phyloP scores from a whole-genome alignment of 1,284 basidiomycete genomes.

The Melampsora americana region DNA sequence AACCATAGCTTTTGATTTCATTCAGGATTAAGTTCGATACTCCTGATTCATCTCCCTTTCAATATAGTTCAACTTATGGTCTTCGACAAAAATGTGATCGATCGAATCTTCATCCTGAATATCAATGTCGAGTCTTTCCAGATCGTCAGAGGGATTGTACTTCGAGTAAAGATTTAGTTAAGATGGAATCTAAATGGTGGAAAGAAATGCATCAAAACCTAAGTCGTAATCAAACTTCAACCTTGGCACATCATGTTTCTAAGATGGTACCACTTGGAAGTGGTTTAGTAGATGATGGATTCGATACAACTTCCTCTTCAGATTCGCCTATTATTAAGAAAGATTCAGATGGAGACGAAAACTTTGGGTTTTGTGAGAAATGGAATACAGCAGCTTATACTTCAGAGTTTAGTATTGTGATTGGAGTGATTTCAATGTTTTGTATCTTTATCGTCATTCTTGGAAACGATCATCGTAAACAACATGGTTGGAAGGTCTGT shows the following conservation, averaged over 20 bases:
- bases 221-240: too few relatives aligned
- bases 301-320: not conserved
- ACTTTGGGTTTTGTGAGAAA: slow-evolving; percentile 40
- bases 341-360: not conserved
- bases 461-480: slow-evolving; percentile 21
- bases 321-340: not conserved
- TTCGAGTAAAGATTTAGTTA: too few relatives aligned
- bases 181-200: too few relatives aligned
- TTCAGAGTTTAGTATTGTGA: slow-evolving; percentile 20
- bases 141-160: slow-evolving; percentile 6
- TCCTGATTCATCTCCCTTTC: slow-evolving; percentile 19
- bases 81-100: slow-evolving; percentile 29
- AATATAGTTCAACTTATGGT: slow-evolving; percentile 26
- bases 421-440: slow-evolving; percentile 27
- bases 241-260: too few relatives aligned
- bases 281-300: too few relatives aligned
- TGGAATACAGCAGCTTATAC: slow-evolving; percentile 37
- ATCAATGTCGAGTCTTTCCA: slow-evolving; percentile 25
- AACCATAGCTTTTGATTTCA: not conserved
- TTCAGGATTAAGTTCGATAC: slow-evolving; percentile 32
- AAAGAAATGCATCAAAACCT: too few relatives aligned
- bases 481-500: slow-evolving; percentile 37
- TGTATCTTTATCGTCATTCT: slow-evolving; percentile 27
- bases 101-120: slow-evolving; percentile 17
- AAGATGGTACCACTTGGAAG: too few relatives aligned